These are phyloP conservation scores for Novymonas esmeraldas DNA, from an alignment of 208 protist genomes.

Conservation along the genomic window DNA sequence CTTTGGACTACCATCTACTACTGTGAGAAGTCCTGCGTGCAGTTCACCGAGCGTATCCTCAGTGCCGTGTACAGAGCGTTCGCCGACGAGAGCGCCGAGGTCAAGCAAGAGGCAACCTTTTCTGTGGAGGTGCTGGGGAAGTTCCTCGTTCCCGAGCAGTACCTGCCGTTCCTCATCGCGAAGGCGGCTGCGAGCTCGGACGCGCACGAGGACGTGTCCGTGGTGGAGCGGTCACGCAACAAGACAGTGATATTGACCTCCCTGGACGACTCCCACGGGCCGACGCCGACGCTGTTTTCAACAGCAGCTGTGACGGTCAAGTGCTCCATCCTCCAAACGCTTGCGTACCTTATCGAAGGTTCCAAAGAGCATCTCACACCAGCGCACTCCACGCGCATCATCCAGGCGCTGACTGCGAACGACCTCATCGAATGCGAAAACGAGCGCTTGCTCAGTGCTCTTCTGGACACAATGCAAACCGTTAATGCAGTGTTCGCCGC, in stretches of 20 bases:
- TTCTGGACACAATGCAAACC: slow-evolving; percentile 52
- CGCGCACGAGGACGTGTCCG: slow-evolving; percentile 36
- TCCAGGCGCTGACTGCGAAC: slow-evolving; percentile 57
- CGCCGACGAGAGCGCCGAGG: slow-evolving; percentile 73
- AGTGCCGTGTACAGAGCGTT: slow-evolving; percentile 84
- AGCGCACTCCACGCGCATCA: slow-evolving; percentile 62
- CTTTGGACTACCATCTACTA: slow-evolving; percentile 82
- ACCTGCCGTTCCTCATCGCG: slow-evolving; percentile 84
- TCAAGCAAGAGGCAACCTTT: slow-evolving; percentile 66
- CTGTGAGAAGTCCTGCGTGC: slow-evolving; percentile 79
- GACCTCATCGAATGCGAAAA: slow-evolving; percentile 75
- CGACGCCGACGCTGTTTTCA: slow-evolving; percentile 79
- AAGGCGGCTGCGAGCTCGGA: slow-evolving; percentile 26
- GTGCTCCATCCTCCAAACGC: slow-evolving; percentile 71
- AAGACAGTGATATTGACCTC: slow-evolving; percentile 74
- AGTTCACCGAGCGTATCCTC: slow-evolving; percentile 86
- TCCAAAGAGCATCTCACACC: slow-evolving; percentile 64
- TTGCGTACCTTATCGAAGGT: slow-evolving; percentile 70
- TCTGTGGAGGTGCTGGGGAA: slow-evolving; percentile 86
- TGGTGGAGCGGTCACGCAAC: slow-evolving; percentile 49
- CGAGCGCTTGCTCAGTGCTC: slow-evolving; percentile 63
- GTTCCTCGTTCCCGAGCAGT: slow-evolving; percentile 90
- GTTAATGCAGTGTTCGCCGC: slow-evolving; percentile 48
- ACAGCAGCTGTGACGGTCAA: slow-evolving; percentile 78
- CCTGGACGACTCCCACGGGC: slow-evolving; percentile 23